Conservation (phyloP, 176 grass and related monocot species). For the Ensete ventricosum region DNA sequence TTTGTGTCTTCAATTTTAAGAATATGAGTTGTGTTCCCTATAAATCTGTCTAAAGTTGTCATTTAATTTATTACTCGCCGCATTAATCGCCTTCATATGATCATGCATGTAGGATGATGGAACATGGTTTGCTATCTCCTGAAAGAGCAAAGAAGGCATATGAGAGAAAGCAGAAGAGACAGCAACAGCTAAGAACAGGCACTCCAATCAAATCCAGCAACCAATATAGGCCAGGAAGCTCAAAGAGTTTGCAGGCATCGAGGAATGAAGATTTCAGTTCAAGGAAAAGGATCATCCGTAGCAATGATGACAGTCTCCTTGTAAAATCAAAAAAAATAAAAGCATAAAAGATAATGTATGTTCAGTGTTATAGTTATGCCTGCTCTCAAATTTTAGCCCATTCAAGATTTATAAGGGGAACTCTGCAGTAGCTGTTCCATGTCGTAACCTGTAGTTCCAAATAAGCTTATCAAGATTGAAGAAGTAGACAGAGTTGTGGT, state of each 20-base stretch:
- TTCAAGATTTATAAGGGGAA: too few species aligned
- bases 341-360: neutral
- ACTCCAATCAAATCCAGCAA: constrained; percentile 39
- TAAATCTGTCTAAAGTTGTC: too few species aligned
- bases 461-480: too few species aligned
- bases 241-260: constrained; percentile 32
- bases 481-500: too few species aligned
- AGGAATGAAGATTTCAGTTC: constrained; percentile 42
- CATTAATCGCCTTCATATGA: too few species aligned
- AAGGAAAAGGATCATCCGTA: constrained; percentile 61
- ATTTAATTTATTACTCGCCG: too few species aligned
- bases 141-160: constrained; percentile 87
- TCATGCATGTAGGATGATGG: constrained; percentile 66
- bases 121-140: constrained; percentile 69
- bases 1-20: too few species aligned
- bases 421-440: too few species aligned
- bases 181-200: constrained; percentile 44
- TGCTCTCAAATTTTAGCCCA: too few species aligned
- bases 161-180: constrained; percentile 70
- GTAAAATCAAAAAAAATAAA: constrained; percentile 49
- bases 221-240: constrained; percentile 50
- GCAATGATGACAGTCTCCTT: constrained; percentile 47
- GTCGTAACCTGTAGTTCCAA: too few species aligned
- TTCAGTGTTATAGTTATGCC: too few species aligned
- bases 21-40: too few species aligned